phyloP scores from a whole-genome alignment of 768 basidiomycete genomes.

The Chalciporus piperatus region DNA sequence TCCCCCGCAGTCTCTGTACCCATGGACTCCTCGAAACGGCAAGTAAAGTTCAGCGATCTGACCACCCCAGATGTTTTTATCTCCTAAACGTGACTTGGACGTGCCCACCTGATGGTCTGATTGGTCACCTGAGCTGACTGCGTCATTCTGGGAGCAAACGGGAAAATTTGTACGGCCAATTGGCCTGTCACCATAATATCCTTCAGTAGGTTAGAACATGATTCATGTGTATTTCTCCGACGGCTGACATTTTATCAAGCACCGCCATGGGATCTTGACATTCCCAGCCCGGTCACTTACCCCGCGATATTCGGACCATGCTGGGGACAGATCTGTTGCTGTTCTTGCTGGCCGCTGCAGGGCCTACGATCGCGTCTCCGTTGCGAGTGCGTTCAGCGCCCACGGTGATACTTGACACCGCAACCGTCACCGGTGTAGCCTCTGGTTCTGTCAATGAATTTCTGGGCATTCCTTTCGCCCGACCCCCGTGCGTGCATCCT shows the following conservation, averaged over 20 bases:
- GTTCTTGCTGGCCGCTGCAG: background rate
- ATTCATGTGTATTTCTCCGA: background rate
- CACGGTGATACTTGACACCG: constrained; percentile 27
- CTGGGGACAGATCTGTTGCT: background rate
- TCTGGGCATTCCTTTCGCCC: constrained; percentile 42
- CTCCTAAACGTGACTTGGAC: too few species aligned
- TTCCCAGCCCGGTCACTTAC: background rate
- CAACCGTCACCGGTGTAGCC: constrained; percentile 25
- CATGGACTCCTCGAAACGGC: too few species aligned
- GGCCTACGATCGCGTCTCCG: background rate
- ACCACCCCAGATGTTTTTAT: too few species aligned
- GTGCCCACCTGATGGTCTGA: too few species aligned
- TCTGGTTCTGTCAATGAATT: constrained; percentile 28
- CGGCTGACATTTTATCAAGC: background rate
- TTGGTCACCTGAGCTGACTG: too few species aligned
- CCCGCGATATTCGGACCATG: background rate
- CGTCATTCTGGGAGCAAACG: too few species aligned
- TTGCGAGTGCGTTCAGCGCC: constrained; percentile 11
- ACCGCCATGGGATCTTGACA: background rate
- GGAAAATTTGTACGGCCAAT: too few species aligned
- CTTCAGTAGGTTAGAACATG: background rate
- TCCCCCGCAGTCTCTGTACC: too few species aligned
- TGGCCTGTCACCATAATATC: too few species aligned
- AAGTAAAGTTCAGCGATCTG: too few species aligned
- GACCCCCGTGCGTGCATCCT: constrained; percentile 33